Evolutionary conservation across 2,329 filamentous ascomycete species (phyloP).

Genomic region (Amauroascus verrucosus): DNA sequence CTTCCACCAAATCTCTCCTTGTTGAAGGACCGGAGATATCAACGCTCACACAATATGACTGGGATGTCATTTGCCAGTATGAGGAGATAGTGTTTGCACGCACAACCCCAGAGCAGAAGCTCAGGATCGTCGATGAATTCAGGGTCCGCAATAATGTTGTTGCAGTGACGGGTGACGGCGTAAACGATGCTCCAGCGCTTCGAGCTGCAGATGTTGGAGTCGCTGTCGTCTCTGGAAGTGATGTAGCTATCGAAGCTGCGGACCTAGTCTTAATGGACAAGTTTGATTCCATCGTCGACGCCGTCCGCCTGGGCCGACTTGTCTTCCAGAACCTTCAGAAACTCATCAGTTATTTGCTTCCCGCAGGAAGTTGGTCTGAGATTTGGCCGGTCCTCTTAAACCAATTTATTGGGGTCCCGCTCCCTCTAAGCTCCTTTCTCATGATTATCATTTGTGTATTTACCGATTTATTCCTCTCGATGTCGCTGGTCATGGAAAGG

Average conservation of each 20-base stretch:
- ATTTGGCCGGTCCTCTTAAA: slow-evolving; percentile 50
- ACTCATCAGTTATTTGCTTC: slow-evolving; percentile 38
- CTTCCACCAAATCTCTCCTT: slow-evolving; percentile 42
- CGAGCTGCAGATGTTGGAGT: slow-evolving; percentile 27
- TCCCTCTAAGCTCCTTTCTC: slow-evolving; percentile 44
- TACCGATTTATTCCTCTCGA: slow-evolving; percentile 44
- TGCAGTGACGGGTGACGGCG: slow-evolving; percentile 33
- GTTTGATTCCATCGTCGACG: slow-evolving; percentile 28
- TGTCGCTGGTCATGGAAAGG: slow-evolving; percentile 47
- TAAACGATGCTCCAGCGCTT: slow-evolving; percentile 30
- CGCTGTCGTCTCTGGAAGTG: slow-evolving; percentile 31
- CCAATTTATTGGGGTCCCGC: slow-evolving; percentile 46
- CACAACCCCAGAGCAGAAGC: slow-evolving; percentile 36
- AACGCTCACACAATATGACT: slow-evolving; percentile 55
- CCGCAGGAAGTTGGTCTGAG: slow-evolving; percentile 47
- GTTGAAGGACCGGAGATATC: slow-evolving; percentile 58
- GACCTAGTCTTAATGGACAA: slow-evolving; percentile 31
- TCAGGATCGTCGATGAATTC: slow-evolving; percentile 35
- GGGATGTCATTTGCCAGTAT: slow-evolving; percentile 52
- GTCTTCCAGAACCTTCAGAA: slow-evolving; percentile 32
- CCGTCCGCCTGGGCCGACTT: slow-evolving; percentile 25
- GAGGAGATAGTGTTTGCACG: slow-evolving; percentile 42
- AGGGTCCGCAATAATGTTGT: slow-evolving; percentile 32
- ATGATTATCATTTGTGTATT: slow-evolving; percentile 52
- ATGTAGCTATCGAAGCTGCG: slow-evolving; percentile 34